Percentiles rank a stretch among this genome's conserved stretches.
These are phyloP conservation scores for Mucor velutinosus DNA, from an alignment of 371 early-diverging fungal species.

Conservation along the genomic window DNA sequence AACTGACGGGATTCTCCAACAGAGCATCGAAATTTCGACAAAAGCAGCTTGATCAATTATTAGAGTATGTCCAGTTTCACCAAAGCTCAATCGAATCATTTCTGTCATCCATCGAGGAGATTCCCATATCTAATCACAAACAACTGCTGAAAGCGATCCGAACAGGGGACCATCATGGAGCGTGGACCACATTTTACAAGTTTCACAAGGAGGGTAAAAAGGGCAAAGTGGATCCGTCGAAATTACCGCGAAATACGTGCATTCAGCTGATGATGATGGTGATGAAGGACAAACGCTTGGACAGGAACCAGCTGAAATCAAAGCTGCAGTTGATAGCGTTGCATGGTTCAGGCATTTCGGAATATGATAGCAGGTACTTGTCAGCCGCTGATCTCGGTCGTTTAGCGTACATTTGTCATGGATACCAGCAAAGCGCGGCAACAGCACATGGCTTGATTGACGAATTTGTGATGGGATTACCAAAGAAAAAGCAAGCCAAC, in stretches of 20 bases:
- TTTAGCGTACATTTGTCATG: conserved; percentile 29
- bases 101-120: conserved; percentile 21
- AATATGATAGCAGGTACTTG: conserved; percentile 21
- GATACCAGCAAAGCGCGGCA: conserved; percentile 11
- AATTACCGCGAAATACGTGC: conserved; percentile 27
- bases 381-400: conserved; percentile 27
- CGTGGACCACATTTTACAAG: conserved; percentile 30
- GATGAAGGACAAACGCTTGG: conserved; percentile 21
- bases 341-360: conserved; percentile 19
- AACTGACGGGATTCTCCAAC: conserved; percentile 12
- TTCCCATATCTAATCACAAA: conserved; percentile 39
- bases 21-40: conserved; percentile 21
- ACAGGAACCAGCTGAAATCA: conserved; percentile 19
- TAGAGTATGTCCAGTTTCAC: conserved; percentile 33
- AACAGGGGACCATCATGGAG: conserved; percentile 6
- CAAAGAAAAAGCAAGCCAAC: conserved; percentile 15
- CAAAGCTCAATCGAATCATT: conserved; percentile 22
- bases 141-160: conserved; percentile 25
- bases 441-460: conserved; percentile 18
- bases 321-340: conserved; percentile 29
- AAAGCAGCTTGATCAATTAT: conserved; percentile 32
- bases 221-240: background rate
- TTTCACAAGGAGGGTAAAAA: conserved; percentile 18
- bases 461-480: conserved; percentile 19
- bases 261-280: conserved; percentile 33